phyloP scores from a whole-genome alignment of 2,329 filamentous ascomycete genomes.

The Parascedosporium putredinis region DNA sequence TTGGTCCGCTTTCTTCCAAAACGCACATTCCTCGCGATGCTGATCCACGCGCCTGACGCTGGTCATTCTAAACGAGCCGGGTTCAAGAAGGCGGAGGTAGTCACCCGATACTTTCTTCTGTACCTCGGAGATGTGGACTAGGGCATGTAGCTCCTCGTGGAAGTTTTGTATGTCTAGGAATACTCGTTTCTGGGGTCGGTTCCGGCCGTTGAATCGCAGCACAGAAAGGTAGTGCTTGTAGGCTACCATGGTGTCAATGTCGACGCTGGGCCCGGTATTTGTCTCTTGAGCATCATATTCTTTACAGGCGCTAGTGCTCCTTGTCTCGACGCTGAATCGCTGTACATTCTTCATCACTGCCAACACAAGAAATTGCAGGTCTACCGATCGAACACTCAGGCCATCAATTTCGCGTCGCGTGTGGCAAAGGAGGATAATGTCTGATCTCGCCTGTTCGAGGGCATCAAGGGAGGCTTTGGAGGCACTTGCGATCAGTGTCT shows the following conservation, averaged over 20 bases:
- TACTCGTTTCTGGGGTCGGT: slow-evolving; percentile 10
- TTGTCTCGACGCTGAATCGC: not conserved
- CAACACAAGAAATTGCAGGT: not conserved
- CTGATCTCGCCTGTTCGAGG: slow-evolving; percentile 5
- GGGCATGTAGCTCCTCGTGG: slow-evolving; percentile 14
- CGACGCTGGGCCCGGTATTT: not conserved
- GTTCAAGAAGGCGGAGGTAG: not conserved
- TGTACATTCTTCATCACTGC: not conserved
- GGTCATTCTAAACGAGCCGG: not conserved
- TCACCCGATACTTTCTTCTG: slow-evolving; percentile 4
- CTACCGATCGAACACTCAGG: slow-evolving; percentile 8
- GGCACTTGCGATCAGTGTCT: no score
- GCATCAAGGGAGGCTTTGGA: no score
- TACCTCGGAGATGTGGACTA: slow-evolving; percentile 7
- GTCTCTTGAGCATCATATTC: not conserved
- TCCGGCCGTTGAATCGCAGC: slow-evolving; percentile 10
- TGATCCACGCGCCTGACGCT: not conserved
- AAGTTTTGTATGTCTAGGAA: slow-evolving; percentile 14
- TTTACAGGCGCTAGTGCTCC: not conserved
- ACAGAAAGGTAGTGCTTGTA: not conserved
- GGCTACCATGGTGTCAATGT: not conserved
- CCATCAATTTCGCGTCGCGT: slow-evolving; percentile 9
- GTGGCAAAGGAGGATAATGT: slow-evolving; percentile 12
- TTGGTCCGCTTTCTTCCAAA: not conserved
- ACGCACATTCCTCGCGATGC: not conserved